Percentiles rank a stretch among this genome's conserved stretches.
Conservation (phyloP, 805 yeast species). For the Sugiyamaella valdiviana region DNA sequence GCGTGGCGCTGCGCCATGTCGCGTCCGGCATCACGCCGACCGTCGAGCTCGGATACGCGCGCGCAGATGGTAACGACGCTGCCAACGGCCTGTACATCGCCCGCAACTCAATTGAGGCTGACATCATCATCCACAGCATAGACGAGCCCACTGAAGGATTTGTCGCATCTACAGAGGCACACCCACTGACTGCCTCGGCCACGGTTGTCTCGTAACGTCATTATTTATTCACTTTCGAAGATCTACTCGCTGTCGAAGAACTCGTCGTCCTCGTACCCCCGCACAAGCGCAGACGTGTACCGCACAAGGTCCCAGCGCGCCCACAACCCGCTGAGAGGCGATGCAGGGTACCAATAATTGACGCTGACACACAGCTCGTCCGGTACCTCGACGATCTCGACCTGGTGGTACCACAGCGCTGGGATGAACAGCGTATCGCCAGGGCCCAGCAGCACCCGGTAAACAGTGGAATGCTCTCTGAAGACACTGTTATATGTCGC, state of each 20-base stretch:
- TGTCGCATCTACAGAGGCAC: too few relatives aligned
- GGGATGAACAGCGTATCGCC: conserved; percentile 37
- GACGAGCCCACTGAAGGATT: conserved; percentile 5
- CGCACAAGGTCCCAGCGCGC: conserved; percentile 29
- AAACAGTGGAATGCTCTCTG: conserved; percentile 17
- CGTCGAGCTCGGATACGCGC: conserved; percentile 31
- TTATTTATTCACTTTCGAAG: too few relatives aligned
- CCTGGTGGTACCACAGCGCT: conserved; percentile 38
- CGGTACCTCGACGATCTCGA: conserved; percentile 21
- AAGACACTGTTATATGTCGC: conserved; percentile 11
- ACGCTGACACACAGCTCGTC: conserved; percentile 24
- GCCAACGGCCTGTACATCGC: conserved; percentile 50
- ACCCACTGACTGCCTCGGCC: too few relatives aligned
- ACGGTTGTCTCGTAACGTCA: too few relatives aligned
- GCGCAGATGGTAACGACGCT: conserved; percentile 47
- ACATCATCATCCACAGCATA: conserved; percentile 19
- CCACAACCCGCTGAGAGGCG: conserved; percentile 25
- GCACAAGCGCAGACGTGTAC: conserved; percentile 15
- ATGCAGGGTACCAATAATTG: conserved; percentile 32
- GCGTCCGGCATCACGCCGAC: conserved; percentile 33
- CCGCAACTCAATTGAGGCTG: conserved; percentile 26
- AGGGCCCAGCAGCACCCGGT: conserved; percentile 29
- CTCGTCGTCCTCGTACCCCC: conserved; percentile 23
- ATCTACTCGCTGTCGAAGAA: conserved; percentile 14
- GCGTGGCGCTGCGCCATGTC: conserved; percentile 64